phyloP scores from a whole-genome alignment of 495 filamentous ascomycete genomes.

The Penicillium nucicola region DNA sequence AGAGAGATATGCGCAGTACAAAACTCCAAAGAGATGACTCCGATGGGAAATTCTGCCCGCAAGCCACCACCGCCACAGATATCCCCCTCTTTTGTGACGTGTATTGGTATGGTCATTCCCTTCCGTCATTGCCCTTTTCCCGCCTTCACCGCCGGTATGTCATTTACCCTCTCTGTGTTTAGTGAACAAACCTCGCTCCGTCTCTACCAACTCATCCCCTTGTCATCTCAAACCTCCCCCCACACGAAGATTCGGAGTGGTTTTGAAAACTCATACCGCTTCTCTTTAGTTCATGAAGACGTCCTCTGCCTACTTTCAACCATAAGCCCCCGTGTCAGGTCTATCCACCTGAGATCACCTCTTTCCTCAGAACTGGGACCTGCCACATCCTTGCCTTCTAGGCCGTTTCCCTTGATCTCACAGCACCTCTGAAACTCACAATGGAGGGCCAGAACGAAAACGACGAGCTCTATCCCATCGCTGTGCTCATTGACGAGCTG shows the following conservation, averaged over 20 bases:
- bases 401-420: slow-evolving; percentile 16
- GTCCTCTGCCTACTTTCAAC: not conserved
- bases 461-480: slow-evolving; percentile 99
- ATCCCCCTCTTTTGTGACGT: slow-evolving; percentile 22
- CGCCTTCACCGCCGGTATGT: slow-evolving; percentile 19
- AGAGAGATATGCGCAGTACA: not conserved
- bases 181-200: slow-evolving; percentile 33
- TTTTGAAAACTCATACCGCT: too few relatives aligned
- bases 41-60: slow-evolving; percentile 24
- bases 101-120: slow-evolving; percentile 18
- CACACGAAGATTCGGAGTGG: too few relatives aligned
- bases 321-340: slow-evolving; percentile 23
- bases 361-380: slow-evolving; percentile 33
- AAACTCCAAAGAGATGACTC: slow-evolving; percentile 23
- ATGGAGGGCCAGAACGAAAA: slow-evolving; percentile 76
- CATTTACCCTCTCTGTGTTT: slow-evolving; percentile 14
- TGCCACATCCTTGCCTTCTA: slow-evolving; percentile 28
- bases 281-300: slow-evolving; percentile 11
- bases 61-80: slow-evolving; percentile 29
- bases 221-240: slow-evolving; percentile 8
- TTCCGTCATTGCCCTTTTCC: not conserved
- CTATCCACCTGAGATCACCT: slow-evolving; percentile 22
- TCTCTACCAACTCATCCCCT: slow-evolving; percentile 26
- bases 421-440: slow-evolving; percentile 26
- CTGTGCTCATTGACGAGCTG: slow-evolving; percentile 97